These are phyloP conservation scores for Hericium erinaceus DNA, from an alignment of 768 basidiomycete species.

Conservation along the genomic window DNA sequence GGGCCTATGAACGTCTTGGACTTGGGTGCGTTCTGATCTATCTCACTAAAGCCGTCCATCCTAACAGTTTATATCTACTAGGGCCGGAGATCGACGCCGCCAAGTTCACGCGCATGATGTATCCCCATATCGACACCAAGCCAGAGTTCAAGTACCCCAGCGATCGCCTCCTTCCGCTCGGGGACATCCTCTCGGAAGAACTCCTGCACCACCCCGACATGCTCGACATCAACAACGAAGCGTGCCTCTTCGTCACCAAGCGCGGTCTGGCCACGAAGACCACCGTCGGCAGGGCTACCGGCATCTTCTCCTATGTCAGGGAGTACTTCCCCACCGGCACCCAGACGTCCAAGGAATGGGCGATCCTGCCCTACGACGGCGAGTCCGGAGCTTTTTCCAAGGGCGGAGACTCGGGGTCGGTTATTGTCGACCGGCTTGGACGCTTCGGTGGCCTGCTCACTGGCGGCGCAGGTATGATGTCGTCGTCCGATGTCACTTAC, in stretches of 20 bases:
- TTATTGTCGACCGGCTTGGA: constrained; percentile 15
- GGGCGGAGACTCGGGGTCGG: constrained; percentile 22
- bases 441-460: constrained; percentile 20
- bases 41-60: neutral
- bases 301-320: neutral
- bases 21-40: constrained; percentile 7
- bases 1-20: neutral
- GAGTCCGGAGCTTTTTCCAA: constrained; percentile 17
- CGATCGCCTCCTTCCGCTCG: constrained; percentile 13
- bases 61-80: constrained; percentile 5
- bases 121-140: neutral
- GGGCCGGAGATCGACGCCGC: neutral
- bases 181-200: constrained; percentile 21
- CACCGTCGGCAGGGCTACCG: constrained; percentile 5
- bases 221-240: constrained; percentile 16
- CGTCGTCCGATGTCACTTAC: constrained; percentile 19
- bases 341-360: constrained; percentile 11
- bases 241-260: constrained; percentile 28
- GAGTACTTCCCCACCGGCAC: neutral
- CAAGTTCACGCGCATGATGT: neutral
- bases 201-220: constrained; percentile 21
- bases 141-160: too few relatives aligned
- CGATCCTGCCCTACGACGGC: constrained; percentile 14
- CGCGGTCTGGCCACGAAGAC: constrained; percentile 21
- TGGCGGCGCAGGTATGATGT: constrained; percentile 14